Base-by-base conservation (phyloP, 1,139 yeast genomes). In the Yamadazyma buinensis region DNA sequence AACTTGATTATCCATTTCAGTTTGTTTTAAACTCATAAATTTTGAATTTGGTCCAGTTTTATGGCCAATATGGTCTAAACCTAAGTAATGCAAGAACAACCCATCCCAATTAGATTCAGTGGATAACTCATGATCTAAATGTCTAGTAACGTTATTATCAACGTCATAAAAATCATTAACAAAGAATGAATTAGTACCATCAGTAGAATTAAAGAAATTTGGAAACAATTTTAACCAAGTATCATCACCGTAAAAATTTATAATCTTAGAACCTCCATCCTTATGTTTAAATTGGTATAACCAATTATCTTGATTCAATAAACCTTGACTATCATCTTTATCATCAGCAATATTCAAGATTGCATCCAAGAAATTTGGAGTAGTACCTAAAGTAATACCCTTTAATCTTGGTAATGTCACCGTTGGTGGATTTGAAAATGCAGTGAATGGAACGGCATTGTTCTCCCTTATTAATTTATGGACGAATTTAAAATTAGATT, bases 11-110 rank as follows among this genome's bases (percentile, higher is more conserved):
- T 92, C 97, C 95, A 92, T 87, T 57, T 92, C 98, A 7, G 39
- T 40, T 43, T 88, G 97, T 48, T 92, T 92, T 0, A 63, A 65
- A 2, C 78, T 75, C 98, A 94, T 92, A 47, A 78, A 81, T 0
- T 71, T 60, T 6, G 96, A 86, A 4, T 64, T 51, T 0, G 98
- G 94, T 0, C 98, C 99, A 25, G 95, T 95, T 53, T 88, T 90
- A 56, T 94, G 98, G 1, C 99, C 98, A 47, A 94, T 94, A 55
- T 94, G 98, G 55, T 94, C 98, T 30, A 94, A 64, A 0, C 98
- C 99, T 18, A 94, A 65, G 51, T 92, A 94, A 54, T 94, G 98
- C 34, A 94, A 62, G 32, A 94, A 84, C 42, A 92, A 61, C 3
- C 81, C 84, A 54, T 92, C 96, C 97, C 97, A 92, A 1, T 66